Evolutionary conservation across 1,284 basidiomycete genomes (phyloP).

Genomic region (Cutaneotrichosporon sp.): DNA sequence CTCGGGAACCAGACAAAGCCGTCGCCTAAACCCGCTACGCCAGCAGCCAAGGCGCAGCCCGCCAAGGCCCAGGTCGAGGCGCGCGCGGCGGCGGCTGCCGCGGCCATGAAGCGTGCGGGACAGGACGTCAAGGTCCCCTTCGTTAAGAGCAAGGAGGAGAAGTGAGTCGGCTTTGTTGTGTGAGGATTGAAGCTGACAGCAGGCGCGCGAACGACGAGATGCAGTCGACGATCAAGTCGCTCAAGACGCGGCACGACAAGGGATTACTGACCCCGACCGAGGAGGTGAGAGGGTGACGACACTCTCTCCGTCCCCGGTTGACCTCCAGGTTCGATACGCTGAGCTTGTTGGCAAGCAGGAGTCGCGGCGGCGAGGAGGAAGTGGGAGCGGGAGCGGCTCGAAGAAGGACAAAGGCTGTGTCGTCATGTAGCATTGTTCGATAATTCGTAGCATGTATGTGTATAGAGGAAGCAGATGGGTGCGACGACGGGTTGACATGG

Average conservation of each 20-base stretch:
- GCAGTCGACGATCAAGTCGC: conserved; percentile 44
- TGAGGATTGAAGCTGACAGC: conserved; percentile 8
- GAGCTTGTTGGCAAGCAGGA: conserved; percentile 48
- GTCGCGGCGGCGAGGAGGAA: conserved; percentile 34
- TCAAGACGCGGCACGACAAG: conserved; percentile 50
- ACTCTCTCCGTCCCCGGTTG: conserved; percentile 1
- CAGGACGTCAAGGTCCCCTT: conserved; percentile 51
- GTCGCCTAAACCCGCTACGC: conserved; percentile 11
- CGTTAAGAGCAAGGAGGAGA: conserved; percentile 49
- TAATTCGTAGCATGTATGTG: not conserved
- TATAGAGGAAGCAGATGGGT: not conserved
- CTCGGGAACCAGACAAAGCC: conserved; percentile 16
- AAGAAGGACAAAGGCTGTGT: conserved; percentile 35
- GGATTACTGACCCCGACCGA: conserved; percentile 51
- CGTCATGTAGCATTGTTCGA: conserved; percentile 9
- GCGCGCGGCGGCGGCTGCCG: conserved; percentile 46
- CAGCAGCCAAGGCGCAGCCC: conserved; percentile 12
- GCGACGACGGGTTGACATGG: not conserved
- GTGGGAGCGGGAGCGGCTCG: conserved; percentile 19
- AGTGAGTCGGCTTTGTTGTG: conserved; percentile 33
- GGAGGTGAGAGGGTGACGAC: conserved; percentile 45
- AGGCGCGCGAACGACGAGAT: conserved; percentile 48
- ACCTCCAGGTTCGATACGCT: conserved; percentile 47
- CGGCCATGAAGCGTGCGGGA: conserved; percentile 47
- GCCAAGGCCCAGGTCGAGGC: conserved; percentile 31